Evolutionary conservation across 371 early-diverging fungal species (phyloP), one percentile per base, ranked within the genome.

Genomic region (Rhizopus sp.): DNA sequence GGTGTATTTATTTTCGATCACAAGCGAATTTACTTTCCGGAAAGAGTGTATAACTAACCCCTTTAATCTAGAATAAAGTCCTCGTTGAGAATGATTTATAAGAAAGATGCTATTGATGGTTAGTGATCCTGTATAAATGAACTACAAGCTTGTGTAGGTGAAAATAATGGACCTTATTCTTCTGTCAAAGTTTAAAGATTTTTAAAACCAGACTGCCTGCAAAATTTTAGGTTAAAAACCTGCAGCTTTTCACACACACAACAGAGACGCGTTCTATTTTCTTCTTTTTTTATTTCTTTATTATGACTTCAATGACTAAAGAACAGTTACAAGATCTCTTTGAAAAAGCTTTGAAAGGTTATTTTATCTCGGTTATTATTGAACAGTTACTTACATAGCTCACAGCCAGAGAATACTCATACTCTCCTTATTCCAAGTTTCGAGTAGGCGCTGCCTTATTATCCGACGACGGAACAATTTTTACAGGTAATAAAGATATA

Each of bases 371-470:
- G 23, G 23, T 30, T 47, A 55, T 31, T 39, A 4, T 5, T 17
- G 15, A 29, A 33, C 5, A 47, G 9, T 34, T 35, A 10, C 13
- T 3, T 13, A 13, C 4, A 41, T 23, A 45, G 30, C 15, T 23
- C 50, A 33, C 62, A 86, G 87, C 84, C 32, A 77, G 73, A 50
- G 76, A 77, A 10, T 44, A 49, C 9, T 74, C 87, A 0, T 92
- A 93, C 70, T 82, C 83, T 8, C 94, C 94, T 15, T 93, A 93
- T 78, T 87, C 88, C 34, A 90, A 92, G 52, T 93, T 92, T 71
- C 81, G 88, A 17, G 91, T 93, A 10, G 94, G 94, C 35, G 88
- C 90, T 47, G 89, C 93, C 4, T 63, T 92, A 42, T 70, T 91
- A 41, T 66, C 85, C 7, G 73, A 76, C 44, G 78, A 82, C 42